Evolutionary conservation across 2,329 filamentous ascomycete species (phyloP), one percentile per base, ranked within the genome.

Genomic region (Lasiodiplodia sp.): DNA sequence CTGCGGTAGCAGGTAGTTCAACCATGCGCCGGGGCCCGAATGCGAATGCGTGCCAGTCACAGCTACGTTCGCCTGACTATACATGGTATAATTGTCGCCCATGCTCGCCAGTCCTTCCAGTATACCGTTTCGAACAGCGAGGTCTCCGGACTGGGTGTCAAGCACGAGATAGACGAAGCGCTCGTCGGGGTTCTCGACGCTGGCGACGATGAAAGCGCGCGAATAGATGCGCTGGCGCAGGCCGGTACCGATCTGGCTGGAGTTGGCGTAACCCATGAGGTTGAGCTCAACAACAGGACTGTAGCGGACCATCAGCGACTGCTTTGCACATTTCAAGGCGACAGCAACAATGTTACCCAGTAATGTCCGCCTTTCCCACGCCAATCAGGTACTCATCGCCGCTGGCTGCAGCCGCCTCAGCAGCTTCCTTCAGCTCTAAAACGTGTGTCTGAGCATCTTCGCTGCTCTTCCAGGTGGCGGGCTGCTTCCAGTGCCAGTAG

Each of bases 31-130:
- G 0, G 95, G 94, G 0, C 94, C 95, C 28, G 94, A 91, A 81
- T 98, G 95, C 31, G 92, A 96, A 79, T 98, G 95, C 0, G 95
- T 98, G 66, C 94, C 95, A 0, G 93, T 97, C 25, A 98, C 87
- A 40, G 95, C 95, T 44, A 97, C 82, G 75, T 97, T 98, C 73
- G 92, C 86, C 74, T 92, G 87, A 57, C 86, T 88, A 79, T 97
- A 98, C 34, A 90, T 81, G 1, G 87, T 83, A 77, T 94, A 97
- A 3, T 91, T 89, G 18, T 84, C 79, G 0, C 94, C 95, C 8
- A 97, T 82, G 0, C 82, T 84, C 49, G 85, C 82, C 10, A 98
- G 83, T 1, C 88, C 92, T 67, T 95, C 86, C 12, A 98, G 81
- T 57, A 97, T 93, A n/a, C 94, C 94, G 78, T 94, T 89, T 16